phyloP scores from a whole-genome alignment of 805 yeast genomes.

The Teunomyces aglyptinius region DNA sequence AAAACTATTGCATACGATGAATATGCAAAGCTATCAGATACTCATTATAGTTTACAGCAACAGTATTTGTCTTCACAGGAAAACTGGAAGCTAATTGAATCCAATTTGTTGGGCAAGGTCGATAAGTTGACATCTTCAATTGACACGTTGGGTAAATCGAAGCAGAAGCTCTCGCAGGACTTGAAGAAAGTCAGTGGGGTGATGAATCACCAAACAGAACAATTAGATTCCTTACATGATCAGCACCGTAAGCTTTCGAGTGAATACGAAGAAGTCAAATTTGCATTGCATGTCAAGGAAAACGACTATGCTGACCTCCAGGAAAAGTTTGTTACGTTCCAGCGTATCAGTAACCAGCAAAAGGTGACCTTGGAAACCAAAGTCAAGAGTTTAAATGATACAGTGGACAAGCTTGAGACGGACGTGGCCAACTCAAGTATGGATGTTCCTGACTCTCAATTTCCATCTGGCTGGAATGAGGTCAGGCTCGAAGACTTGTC shows the following conservation, averaged over 20 bases:
- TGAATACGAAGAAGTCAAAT: slow-evolving; percentile 14
- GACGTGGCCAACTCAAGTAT: slow-evolving; percentile 5
- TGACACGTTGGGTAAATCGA: slow-evolving; percentile 29
- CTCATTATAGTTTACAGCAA: slow-evolving; percentile 57
- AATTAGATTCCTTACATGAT: slow-evolving; percentile 24
- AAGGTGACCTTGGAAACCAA: slow-evolving; percentile 25
- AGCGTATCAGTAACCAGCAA: slow-evolving; percentile 30
- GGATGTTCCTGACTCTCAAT: slow-evolving; percentile 5
- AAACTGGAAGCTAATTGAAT: slow-evolving; percentile 81
- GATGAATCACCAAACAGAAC: slow-evolving; percentile 14
- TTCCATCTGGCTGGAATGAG: slow-evolving; percentile 10
- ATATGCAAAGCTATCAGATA: slow-evolving; percentile 40
- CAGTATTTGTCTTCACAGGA: slow-evolving; percentile 76
- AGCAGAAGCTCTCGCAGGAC: slow-evolving; percentile 33
- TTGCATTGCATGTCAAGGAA: slow-evolving; percentile 20
- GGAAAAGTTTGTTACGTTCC: slow-evolving; percentile 32
- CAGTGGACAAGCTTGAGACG: slow-evolving; percentile 11
- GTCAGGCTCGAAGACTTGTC: slow-evolving; percentile 50
- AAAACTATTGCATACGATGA: slow-evolving; percentile 37
- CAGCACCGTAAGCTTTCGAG: slow-evolving; percentile 15
- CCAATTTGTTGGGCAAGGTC: slow-evolving; percentile 52
- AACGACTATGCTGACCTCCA: slow-evolving; percentile 22
- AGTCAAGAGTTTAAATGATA: slow-evolving; percentile 22
- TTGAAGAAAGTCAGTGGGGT: slow-evolving; percentile 23
- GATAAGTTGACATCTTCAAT: slow-evolving; percentile 30